Base-by-base conservation (phyloP, 352 stramenopile species). In the Globisporangium ultimum region DNA sequence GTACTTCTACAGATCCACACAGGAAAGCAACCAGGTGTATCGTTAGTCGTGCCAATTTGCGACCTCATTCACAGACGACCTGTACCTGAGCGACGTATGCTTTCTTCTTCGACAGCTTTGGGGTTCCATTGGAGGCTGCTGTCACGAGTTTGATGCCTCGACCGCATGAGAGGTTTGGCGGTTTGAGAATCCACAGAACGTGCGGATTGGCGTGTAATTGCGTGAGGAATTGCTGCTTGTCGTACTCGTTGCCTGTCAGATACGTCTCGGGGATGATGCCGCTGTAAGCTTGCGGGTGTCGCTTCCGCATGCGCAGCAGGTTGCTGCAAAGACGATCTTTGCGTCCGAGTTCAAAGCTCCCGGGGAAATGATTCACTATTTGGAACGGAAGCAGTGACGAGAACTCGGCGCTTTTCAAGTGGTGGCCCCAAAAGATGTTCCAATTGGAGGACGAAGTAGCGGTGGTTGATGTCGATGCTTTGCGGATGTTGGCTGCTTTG, bases 101-200 rank as follows among this genome's bases (percentile, higher is more conserved):
- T 50, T 81, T 88, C 52, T 89, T 90, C 61, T 87, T 88, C 0
- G 79, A 77, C 6, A 87, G 67, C 34, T 87, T 87, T n/a, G 67
- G 70, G 5, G 53, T 47, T 15, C 71, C 48, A 38, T 74, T 74
- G 11, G 66, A 74, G 12, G 66, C 70, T 1, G 71, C 74, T 0
- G 66, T 72, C 15, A 91, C 63, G 40, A 93, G 71, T 62, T 90
- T 91, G 60, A 93, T 93, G 12, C 84, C 81, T 22, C 81, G 67
- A 18, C 84, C 84, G 34, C 84, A 93, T 1, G 79, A 91, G n/a
- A 84, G 62, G 32, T 91, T 90, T 0, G 79, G 80, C 8, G 84
- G 84, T 65, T 93, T 93, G 18, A 91, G 66, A 47, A 93, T 90
- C 84, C 84, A 93, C n/a, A 93, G 59, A 38, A 61, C 58, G 15